phyloP scores from a whole-genome alignment of 140 eudicot genomes.

The Cichorium intybus region DNA sequence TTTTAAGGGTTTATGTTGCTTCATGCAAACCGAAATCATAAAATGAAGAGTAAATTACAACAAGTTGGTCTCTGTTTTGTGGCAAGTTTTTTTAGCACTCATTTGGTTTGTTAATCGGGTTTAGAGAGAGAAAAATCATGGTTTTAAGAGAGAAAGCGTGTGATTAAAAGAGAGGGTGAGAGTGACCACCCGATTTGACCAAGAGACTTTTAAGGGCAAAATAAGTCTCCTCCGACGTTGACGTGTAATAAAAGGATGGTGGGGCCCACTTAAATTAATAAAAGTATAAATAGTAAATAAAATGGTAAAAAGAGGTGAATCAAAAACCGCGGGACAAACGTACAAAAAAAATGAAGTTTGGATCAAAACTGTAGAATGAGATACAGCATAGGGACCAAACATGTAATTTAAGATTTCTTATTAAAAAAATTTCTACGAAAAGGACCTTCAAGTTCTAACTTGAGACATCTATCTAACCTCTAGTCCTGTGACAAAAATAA shows the following conservation, averaged over 20 bases:
- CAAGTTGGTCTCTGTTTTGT: not conserved
- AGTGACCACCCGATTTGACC: no score
- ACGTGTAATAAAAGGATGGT: no score
- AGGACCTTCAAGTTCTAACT: slow-evolving; percentile 22
- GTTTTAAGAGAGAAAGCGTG: no score
- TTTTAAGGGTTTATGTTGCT: not conserved
- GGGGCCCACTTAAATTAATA: no score
- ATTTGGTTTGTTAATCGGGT: no score
- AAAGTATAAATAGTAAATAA: no score
- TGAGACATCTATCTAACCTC: slow-evolving; percentile 38
- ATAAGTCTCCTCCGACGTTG: no score
- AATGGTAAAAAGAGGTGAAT: no score
- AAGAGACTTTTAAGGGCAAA: no score
- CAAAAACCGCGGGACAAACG: not conserved
- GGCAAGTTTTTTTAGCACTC: no score
- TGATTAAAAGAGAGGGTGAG: no score
- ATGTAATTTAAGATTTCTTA: not conserved
- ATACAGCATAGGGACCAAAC: not conserved
- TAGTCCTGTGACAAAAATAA: slow-evolving; percentile 68
- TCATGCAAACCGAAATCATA: not conserved
- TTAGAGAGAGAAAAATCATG: no score
- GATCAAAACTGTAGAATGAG: not conserved
- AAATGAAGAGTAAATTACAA: not conserved
- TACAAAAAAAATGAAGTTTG: not conserved
- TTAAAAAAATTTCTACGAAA: slow-evolving; percentile 12